Evolutionary conservation across 2,329 filamentous ascomycete genomes (phyloP), one percentile per base, ranked within the genome.

Genomic region (Monilinia fructigena): DNA sequence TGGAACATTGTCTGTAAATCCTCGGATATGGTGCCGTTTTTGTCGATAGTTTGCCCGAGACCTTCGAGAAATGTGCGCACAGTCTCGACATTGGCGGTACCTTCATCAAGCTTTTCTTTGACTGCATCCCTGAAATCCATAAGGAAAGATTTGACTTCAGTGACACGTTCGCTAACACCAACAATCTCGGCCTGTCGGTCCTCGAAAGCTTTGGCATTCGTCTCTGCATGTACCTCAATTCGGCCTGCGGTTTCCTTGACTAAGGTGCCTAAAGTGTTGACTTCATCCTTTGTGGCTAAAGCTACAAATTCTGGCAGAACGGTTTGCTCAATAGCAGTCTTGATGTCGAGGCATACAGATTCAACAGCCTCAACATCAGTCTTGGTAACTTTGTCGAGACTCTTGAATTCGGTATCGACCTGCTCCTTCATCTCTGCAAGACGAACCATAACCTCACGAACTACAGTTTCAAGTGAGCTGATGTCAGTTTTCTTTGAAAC

Each of bases 111-210:
- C 75, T 91, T 94, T 59, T 83, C 83, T 76, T 91, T 89, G 55
- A 97, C 81, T 53, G 92, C 85, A 45, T 88, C 86, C 68, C 92
- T 91, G 72, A 97, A 86, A 63, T 92, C 90, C 66, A 91, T 87
- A 1, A 98, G 81, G 73, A 92, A 86, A 0, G 80, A 79, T 79
- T 92, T 94, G 74, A 96, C 87, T 72, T 93, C 92, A 1, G 85
- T 84, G 20, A 98, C 89, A 66, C 89, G 89, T 68, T 94, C 89
- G 18, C 89, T 84, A 31, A 97, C 86, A 18, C 87, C 88, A 28
- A 89, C 88, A 64, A 92, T 92, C 76, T 97, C 94, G 55, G 89
- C 85, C 74, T 94, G 92, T 35, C 92, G 89, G 67, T 94, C 89
- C 63, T 95, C 92, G 55, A 95, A 89, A 0, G 90, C 89, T 78